phyloP scores from a whole-genome alignment of 2,329 filamentous ascomycete genomes.

The Neofusicoccum sp. region DNA sequence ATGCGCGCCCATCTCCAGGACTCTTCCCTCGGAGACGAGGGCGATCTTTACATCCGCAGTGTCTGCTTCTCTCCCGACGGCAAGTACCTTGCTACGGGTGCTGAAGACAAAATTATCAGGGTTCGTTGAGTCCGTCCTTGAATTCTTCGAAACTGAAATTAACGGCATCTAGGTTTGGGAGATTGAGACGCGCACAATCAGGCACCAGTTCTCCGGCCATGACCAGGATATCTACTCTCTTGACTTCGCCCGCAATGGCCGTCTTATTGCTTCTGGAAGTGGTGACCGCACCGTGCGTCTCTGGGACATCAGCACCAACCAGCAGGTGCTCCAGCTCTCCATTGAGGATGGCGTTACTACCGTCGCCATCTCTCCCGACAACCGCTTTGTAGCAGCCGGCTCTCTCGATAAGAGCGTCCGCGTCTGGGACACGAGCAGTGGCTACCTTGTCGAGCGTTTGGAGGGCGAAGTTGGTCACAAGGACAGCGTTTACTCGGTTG shows the following conservation, averaged over 20 bases:
- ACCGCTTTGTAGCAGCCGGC: conserved; percentile 88
- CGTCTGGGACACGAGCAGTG: conserved; percentile 89
- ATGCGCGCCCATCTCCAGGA: conserved; percentile 91
- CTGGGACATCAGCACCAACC: conserved; percentile 88
- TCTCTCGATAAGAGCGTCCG: conserved; percentile 97
- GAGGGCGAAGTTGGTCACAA: conserved; percentile 94
- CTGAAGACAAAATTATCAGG: conserved; percentile 95
- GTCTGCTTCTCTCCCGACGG: conserved; percentile 99
- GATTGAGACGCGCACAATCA: conserved; percentile 77
- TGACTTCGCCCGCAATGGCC: conserved; percentile 90
- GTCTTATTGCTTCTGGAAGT: conserved; percentile 91
- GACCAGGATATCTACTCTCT: conserved; percentile 98
- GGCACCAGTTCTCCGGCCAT: conserved; percentile 91
- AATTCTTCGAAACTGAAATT: conserved; percentile 8
- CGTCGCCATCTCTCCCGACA: conserved; percentile 94
- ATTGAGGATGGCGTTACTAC: conserved; percentile 98
- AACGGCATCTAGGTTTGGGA: conserved; percentile 75
- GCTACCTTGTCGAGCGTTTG: conserved; percentile 83
- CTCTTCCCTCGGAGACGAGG: conserved; percentile 78
- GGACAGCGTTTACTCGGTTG: conserved; percentile 94
- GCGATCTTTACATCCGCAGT: conserved; percentile 94
- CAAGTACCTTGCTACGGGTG: conserved; percentile 88
- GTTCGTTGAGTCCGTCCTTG: conserved; percentile 53
- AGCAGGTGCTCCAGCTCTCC: conserved; percentile 77
- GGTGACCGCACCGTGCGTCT: conserved; percentile 92